Evolutionary conservation across 2,329 filamentous ascomycete species (phyloP), one percentile per base, ranked within the genome.

Genomic region (Fusarium irregulare): DNA sequence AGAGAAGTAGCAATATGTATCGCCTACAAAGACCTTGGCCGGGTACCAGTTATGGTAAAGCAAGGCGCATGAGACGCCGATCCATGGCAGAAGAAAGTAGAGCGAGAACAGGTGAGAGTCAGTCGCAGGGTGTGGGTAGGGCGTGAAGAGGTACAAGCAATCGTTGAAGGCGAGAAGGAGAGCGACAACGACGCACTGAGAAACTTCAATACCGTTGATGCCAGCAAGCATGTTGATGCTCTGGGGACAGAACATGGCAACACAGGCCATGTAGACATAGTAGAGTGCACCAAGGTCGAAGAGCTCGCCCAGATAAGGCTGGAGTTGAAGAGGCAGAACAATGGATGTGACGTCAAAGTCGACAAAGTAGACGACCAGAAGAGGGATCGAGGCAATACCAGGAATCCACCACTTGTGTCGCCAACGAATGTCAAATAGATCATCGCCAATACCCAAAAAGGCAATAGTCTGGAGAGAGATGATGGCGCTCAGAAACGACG

Each of bases 141-240:
- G 89, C 1, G 91, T 91, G 64, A 93, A 85, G 51, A 98, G 88
- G 81, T 98, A 99, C 70, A 98, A 86, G 55, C 87, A 84, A 79
- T 98, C 96, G 83, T 99, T 99, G 78, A 93, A 83, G 64, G 91
- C 88, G 72, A 99, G 88, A 53, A 98, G 87, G 56, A 90, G 80
- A 27, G 94, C 95, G 77, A 99, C 93, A 69, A 97, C 92, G 68
- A 99, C 85, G 64, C 94, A 98, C 82, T 99, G 96, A 13, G 92
- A 90, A 58, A 98, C 96, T 80, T 99, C 96, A 78, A 99, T 96
- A 58, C 96, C 96, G 80, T 99, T 99, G 81, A 99, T 93, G n/a
- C 96, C 96, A 1, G 96, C 96, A n/a, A 99, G 85, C 82, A 99
- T 99, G 84, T 99, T 99, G 87, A 99, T 99, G 80, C 93, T 94